Percentiles rank a stretch among this genome's conserved stretches.
These are phyloP conservation scores for Madurella mycetomatis DNA, from an alignment of 2,329 filamentous ascomycete species.

Conservation along the genomic window DNA sequence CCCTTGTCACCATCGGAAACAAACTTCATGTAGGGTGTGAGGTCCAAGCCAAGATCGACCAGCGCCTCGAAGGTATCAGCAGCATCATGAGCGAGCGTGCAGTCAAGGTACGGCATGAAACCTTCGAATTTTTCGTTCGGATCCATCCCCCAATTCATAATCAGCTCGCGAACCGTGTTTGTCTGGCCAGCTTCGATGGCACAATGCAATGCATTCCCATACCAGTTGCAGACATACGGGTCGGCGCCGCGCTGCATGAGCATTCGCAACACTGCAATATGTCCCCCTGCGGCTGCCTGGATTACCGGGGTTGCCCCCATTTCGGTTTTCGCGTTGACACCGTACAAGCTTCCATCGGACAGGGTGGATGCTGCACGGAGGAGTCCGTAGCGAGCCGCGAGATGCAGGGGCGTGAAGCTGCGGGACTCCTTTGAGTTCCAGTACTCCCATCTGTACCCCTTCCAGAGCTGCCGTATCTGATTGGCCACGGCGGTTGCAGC, in stretches of 20 bases:
- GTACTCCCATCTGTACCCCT: slow-evolving; percentile 8
- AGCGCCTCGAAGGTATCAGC: too few relatives aligned
- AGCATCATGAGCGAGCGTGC: too few relatives aligned
- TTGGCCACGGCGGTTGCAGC: not conserved
- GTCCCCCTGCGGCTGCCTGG: slow-evolving; percentile 5
- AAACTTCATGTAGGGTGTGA: too few relatives aligned
- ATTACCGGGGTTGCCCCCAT: slow-evolving; percentile 6
- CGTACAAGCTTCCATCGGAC: not conserved
- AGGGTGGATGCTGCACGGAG: not conserved
- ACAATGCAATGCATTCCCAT: slow-evolving; percentile 20
- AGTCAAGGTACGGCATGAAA: too few relatives aligned
- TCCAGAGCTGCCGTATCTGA: not conserved
- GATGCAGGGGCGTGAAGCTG: slow-evolving; percentile 16
- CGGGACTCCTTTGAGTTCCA: slow-evolving; percentile 6
- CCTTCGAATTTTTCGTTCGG: too few relatives aligned
- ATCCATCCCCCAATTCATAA: not conserved
- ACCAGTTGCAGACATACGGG: slow-evolving; percentile 14
- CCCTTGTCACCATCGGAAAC: too few relatives aligned
- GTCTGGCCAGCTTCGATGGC: slow-evolving; percentile 5
- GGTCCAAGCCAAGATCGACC: too few relatives aligned
- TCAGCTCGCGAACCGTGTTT: slow-evolving; percentile 7
- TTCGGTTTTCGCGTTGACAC: not conserved
- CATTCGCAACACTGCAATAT: not conserved
- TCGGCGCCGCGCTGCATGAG: slow-evolving; percentile 14
- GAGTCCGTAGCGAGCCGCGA: slow-evolving; percentile 7